Evolutionary conservation across 768 basidiomycete species (phyloP).

Genomic region (Lactarius pseudohatsudake): DNA sequence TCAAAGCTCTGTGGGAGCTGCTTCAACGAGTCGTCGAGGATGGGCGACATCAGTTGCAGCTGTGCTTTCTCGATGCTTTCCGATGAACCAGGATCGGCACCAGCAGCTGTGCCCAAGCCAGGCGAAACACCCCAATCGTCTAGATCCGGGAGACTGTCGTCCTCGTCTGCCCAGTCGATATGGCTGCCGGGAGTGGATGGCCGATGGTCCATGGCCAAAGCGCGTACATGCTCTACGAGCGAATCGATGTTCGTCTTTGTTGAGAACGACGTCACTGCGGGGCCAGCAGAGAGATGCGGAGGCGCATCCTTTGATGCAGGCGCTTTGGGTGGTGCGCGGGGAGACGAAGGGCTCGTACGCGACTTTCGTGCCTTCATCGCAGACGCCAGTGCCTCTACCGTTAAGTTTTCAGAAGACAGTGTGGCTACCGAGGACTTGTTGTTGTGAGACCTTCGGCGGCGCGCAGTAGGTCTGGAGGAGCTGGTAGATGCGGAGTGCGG

Average conservation of each 20-base stretch:
- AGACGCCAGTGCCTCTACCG: constrained; percentile 22
- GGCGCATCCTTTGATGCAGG: constrained; percentile 52
- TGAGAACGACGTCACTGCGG: constrained; percentile 42
- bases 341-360: constrained; percentile 25
- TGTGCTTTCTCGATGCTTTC: constrained; percentile 37
- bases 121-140: constrained; percentile 81
- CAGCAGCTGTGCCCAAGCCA: constrained; percentile 32
- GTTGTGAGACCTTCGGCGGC: constrained; percentile 48
- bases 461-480: constrained; percentile 45
- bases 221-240: constrained; percentile 74
- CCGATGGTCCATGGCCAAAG: constrained; percentile 67
- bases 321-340: constrained; percentile 27
- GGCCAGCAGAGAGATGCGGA: constrained; percentile 48
- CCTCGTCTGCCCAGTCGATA: constrained; percentile 90
- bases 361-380: constrained; percentile 30
- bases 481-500: constrained; percentile 31
- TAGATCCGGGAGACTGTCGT: constrained; percentile 74
- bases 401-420: constrained; percentile 29
- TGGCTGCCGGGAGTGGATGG: constrained; percentile 74
- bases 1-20: constrained; percentile 28
- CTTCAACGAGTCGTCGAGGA: constrained; percentile 29
- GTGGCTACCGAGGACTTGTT: constrained; percentile 33
- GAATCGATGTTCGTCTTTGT: constrained; percentile 67
- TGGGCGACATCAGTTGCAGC: constrained; percentile 33
- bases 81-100: constrained; percentile 7